Evolutionary conservation across 2,329 filamentous ascomycete genomes (phyloP).

Genomic region (Pseudofabraea citricarpa): DNA sequence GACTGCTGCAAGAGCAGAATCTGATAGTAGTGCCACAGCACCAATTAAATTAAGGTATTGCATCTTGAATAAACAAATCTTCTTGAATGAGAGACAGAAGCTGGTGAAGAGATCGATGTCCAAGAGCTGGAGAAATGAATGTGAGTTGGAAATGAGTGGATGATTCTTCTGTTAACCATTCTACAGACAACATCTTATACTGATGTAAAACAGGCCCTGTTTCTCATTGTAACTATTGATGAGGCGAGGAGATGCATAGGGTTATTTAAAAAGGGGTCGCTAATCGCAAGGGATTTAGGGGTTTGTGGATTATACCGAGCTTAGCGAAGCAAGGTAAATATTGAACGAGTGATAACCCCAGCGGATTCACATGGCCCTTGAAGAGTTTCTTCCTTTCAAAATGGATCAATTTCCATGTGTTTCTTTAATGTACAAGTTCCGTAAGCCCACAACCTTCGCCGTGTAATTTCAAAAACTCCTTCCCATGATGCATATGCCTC

Average conservation of each 20-base stretch:
- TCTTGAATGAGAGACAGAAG: neutral
- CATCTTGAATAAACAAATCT: neutral
- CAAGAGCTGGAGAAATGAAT: neutral
- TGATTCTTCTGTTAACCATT: no score
- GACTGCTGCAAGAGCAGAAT: neutral
- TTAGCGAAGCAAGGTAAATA: no score
- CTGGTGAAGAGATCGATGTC: neutral
- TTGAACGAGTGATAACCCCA: no score
- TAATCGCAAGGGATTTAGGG: no score
- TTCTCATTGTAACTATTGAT: no score
- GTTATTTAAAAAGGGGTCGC: neutral
- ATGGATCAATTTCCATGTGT: no score
- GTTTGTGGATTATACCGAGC: no score
- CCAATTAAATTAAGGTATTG: neutral
- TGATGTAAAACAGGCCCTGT: no score
- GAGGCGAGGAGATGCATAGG: neutral
- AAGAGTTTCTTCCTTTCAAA: no score
- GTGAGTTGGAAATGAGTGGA: neutral
- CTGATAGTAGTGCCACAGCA: neutral
- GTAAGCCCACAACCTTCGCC: constrained; percentile 4
- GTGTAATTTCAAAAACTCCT: constrained; percentile 13
- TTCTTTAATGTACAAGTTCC: constrained; percentile 20
- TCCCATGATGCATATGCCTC: constrained; percentile 9
- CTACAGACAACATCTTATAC: constrained; percentile 3
- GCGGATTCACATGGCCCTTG: no score